Evolutionary conservation across 2,329 filamentous ascomycete species (phyloP).

Genomic region (Paraconiothyrium sp.): DNA sequence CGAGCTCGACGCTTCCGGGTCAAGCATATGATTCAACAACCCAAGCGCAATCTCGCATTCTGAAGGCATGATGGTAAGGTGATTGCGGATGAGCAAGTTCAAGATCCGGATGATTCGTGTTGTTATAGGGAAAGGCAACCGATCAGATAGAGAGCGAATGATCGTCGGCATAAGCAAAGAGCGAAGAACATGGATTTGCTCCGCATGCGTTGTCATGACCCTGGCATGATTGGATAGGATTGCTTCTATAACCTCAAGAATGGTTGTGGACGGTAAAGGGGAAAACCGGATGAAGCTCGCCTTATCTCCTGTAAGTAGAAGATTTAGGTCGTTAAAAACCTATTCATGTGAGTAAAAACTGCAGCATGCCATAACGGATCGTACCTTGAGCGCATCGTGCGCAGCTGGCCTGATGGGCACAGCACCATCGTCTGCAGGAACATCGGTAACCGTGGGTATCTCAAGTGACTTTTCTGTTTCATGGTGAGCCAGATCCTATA

Average conservation of each 20-base stretch:
- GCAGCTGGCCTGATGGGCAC: slow-evolving; percentile 78
- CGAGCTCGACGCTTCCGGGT: slow-evolving; percentile 77
- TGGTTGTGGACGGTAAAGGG: slow-evolving; percentile 80
- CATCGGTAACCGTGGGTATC: slow-evolving; percentile 70
- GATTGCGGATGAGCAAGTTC: slow-evolving; percentile 80
- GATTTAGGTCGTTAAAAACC: slow-evolving; percentile 89
- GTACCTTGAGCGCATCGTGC: slow-evolving; percentile 81
- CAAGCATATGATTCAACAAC: slow-evolving; percentile 83
- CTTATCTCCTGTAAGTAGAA: slow-evolving; percentile 84
- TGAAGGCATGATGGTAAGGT: slow-evolving; percentile 75
- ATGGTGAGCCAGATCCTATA: slow-evolving; percentile 2
- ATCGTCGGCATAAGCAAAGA: slow-evolving; percentile 83
- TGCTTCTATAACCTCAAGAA: slow-evolving; percentile 90
- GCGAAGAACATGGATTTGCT: slow-evolving; percentile 82
- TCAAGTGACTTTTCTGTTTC: slow-evolving; percentile 54
- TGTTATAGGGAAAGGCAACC: slow-evolving; percentile 80
- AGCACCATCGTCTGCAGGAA: slow-evolving; percentile 70
- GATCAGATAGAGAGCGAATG: slow-evolving; percentile 79
- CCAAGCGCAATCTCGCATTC: slow-evolving; percentile 87
- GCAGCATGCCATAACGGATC: neutral
- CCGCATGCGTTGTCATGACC: slow-evolving; percentile 79
- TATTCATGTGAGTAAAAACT: slow-evolving; percentile 42
- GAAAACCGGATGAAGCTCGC: slow-evolving; percentile 84
- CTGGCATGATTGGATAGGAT: slow-evolving; percentile 85
- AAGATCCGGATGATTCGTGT: slow-evolving; percentile 85